phyloP scores from a whole-genome alignment of 495 filamentous ascomycete species.

The Trichoderma asperelloides region DNA sequence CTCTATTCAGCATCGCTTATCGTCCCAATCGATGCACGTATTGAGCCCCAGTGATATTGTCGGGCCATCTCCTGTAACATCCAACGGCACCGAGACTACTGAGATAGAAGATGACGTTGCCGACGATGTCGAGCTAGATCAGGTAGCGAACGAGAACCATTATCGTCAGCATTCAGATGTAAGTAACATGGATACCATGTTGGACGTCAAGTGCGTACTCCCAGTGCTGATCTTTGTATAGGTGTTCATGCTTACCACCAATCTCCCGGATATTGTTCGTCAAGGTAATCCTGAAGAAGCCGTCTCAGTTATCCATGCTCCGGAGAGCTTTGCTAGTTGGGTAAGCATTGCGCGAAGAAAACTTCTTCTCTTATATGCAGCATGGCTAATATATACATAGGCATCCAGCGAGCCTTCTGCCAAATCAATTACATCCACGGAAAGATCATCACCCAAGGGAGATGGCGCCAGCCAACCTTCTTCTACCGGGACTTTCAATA shows the following conservation, averaged over 20 bases:
- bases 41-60: slow-evolving; percentile 49
- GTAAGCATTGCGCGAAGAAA: slow-evolving; percentile 36
- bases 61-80: slow-evolving; percentile 69
- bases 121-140: slow-evolving; percentile 32
- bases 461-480: slow-evolving; percentile 7
- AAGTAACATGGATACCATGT: slow-evolving; percentile 17
- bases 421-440: slow-evolving; percentile 15
- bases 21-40: slow-evolving; percentile 18
- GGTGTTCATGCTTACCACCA: slow-evolving; percentile 54
- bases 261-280: slow-evolving; percentile 43
- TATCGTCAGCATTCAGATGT: neutral
- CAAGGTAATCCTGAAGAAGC: slow-evolving; percentile 57
- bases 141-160: neutral
- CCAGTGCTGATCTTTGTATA: slow-evolving; percentile 17
- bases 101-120: slow-evolving; percentile 65
- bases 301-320: slow-evolving; percentile 81
- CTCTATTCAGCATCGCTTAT: slow-evolving; percentile 23
- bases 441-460: slow-evolving; percentile 16
- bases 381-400: slow-evolving; percentile 18
- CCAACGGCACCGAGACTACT: slow-evolving; percentile 60
- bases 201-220: neutral
- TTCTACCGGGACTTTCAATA: neutral
- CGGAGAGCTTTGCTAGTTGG: slow-evolving; percentile 68
- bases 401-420: slow-evolving; percentile 24
- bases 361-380: slow-evolving; percentile 8